These are phyloP conservation scores for Saccharata proteae DNA, from an alignment of 2,329 filamentous ascomycete genomes.

Conservation along the genomic window DNA sequence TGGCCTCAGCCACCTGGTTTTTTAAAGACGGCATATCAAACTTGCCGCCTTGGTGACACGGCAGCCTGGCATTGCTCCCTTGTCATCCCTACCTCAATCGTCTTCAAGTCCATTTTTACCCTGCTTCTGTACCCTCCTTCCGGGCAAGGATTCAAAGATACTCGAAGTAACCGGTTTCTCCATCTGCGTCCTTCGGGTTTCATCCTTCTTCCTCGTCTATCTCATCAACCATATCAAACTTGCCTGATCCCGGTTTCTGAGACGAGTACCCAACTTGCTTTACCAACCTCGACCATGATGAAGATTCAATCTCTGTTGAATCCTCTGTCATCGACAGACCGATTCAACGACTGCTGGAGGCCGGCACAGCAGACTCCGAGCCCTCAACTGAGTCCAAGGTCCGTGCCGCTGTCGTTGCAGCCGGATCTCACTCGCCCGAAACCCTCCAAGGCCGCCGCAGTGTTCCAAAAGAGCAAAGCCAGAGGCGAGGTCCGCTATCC, in stretches of 20 bases:
- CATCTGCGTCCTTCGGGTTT: not conserved
- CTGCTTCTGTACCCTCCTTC: not conserved
- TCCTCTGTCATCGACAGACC: constrained; percentile 12
- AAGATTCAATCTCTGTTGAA: constrained; percentile 32
- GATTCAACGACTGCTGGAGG: constrained; percentile 8
- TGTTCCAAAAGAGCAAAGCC: constrained; percentile 49
- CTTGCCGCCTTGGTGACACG: too few species aligned
- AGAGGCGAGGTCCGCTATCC: constrained; percentile 61
- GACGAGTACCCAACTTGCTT: not conserved
- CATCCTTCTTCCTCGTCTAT: not conserved
- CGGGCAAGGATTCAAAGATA: not conserved
- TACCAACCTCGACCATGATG: constrained; percentile 15
- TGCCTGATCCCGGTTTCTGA: constrained; percentile 3
- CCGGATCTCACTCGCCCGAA: constrained; percentile 34
- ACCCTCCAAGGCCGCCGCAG: constrained; percentile 51
- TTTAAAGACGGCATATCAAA: too few species aligned
- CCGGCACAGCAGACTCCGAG: constrained; percentile 11
- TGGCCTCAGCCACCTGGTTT: too few species aligned
- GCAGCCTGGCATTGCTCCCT: too few species aligned
- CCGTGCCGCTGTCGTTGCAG: constrained; percentile 9
- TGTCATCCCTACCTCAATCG: too few species aligned
- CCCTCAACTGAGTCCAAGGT: too few species aligned
- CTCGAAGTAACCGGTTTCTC: not conserved
- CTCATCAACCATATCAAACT: too few species aligned
- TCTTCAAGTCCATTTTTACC: too few species aligned